Evolutionary conservation across 2,329 filamentous ascomycete species (phyloP), one percentile per base, ranked within the genome.

Genomic region (Hypoxylon sp.): DNA sequence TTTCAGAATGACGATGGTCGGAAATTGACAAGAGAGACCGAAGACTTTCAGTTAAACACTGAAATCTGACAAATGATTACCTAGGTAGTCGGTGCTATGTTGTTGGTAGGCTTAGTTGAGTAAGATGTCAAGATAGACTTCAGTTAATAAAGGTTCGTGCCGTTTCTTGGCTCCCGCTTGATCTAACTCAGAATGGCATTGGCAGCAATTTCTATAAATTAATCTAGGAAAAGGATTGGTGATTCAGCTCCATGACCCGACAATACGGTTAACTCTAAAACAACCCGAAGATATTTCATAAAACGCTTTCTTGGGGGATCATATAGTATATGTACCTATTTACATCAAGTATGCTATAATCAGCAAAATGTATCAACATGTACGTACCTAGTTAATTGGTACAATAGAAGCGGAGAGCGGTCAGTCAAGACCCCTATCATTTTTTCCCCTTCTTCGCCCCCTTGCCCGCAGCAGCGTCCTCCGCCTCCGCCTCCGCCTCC

Each of bases 401-500:
- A 46, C 39, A 24, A 13, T 13, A n/a, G 2, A 41, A 41, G 41
- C 22, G 10, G 41, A 24, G 15, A 26, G 24, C n/a, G n/a, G n/a
- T n/a, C n/a, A n/a, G 20, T 15, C 13, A 17, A 41, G 46, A 43
- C 26, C 8, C 10, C 17, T 17, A 41, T 64, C 55, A 66, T 59
- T 53, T 68, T 57, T 68, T 71, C 56, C 56, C 11, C 54, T 73
- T 73, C 47, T 74, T 75, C 7, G 49, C 50, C 24, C 65, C 66
- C 44, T 70, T 72, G 7, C 64, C 53, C 13, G 52, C 63, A n/a
- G 63, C 64, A 2, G 70, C 71, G 24, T 4, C 24, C 11, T 74
- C 73, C 17, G 70, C 71, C 4, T 4, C 24, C 11, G 74, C 73
- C 17, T 74, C 75, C 51, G 82, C 84, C 74, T 89, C 82, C 65